These are phyloP conservation scores for Mallotus repandus DNA, from an alignment of 441 rosid species.

Conservation along the genomic window DNA sequence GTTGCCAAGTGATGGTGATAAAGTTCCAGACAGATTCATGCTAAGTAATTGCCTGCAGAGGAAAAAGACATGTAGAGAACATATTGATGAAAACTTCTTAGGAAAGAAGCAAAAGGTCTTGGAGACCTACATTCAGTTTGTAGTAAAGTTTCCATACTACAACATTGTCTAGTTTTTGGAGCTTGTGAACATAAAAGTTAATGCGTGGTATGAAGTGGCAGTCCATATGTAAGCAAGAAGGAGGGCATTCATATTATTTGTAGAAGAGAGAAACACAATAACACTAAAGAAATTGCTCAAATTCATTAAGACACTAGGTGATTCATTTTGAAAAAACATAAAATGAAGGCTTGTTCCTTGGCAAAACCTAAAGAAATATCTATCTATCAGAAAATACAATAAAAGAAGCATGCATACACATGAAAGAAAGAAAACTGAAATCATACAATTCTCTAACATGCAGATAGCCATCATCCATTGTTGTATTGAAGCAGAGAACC, in stretches of 20 bases:
- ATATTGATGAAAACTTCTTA: background rate
- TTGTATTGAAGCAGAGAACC: slow-evolving; percentile 58
- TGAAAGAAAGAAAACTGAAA: slow-evolving; percentile 13
- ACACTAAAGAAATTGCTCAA: too few relatives aligned
- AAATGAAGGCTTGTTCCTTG: background rate
- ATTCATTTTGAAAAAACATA: background rate
- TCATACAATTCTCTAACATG: slow-evolving; percentile 78
- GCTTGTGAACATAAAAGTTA: background rate
- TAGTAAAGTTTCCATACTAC: background rate
- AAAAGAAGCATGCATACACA: background rate
- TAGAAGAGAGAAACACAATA: background rate
- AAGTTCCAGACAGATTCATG: slow-evolving; percentile 74
- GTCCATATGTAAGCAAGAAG: background rate
- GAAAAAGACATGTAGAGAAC: slow-evolving; percentile 8
- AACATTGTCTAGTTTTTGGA: background rate
- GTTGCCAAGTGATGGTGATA: slow-evolving; percentile 76
- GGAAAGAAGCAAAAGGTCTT: background rate
- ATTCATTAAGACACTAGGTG: too few relatives aligned
- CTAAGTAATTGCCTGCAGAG: slow-evolving; percentile 67
- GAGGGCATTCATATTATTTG: background rate
- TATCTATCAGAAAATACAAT: background rate
- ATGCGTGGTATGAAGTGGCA: background rate
- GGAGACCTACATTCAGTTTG: background rate
- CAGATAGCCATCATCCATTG: slow-evolving; percentile 64
- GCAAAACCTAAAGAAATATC: background rate